phyloP scores from a whole-genome alignment of 176 grass and related monocot species.

The Alloteropsis semialata region DNA sequence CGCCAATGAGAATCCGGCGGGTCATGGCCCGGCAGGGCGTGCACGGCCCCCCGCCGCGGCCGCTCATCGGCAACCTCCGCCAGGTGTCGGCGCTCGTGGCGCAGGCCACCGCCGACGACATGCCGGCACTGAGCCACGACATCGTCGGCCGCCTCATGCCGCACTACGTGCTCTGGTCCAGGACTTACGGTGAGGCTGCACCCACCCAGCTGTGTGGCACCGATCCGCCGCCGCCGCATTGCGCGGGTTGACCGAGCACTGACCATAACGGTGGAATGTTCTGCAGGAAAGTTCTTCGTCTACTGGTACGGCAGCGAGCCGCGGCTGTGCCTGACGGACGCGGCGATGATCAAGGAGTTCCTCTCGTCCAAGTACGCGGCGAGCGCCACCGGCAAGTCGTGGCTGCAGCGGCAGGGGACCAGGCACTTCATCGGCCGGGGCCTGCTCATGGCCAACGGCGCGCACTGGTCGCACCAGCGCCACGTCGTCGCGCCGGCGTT shows the following conservation, averaged over 20 bases:
- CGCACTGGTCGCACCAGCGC: constrained; percentile 69
- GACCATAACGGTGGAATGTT: neutral
- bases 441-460: constrained; percentile 72
- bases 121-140: constrained; percentile 68
- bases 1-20: constrained; percentile 57
- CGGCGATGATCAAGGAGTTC: constrained; percentile 78
- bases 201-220: too few relatives aligned
- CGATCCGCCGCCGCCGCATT: neutral
- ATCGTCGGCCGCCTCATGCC: constrained; percentile 90
- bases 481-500: constrained; percentile 76
- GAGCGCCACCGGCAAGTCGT: constrained; percentile 68
- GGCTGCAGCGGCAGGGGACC: constrained; percentile 63
- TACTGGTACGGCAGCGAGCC: constrained; percentile 92
- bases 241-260: neutral
- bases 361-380: constrained; percentile 82
- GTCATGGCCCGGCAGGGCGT: constrained; percentile 77
- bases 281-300: constrained; percentile 80
- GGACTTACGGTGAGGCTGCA: constrained; percentile 45
- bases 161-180: constrained; percentile 84
- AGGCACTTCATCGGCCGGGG: constrained; percentile 70
- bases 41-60: constrained; percentile 41
- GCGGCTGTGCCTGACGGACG: constrained; percentile 72
- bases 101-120: constrained; percentile 55
- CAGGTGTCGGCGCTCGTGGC: constrained; percentile 54
- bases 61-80: constrained; percentile 72